These are phyloP conservation scores for Extremus antarcticus DNA, from an alignment of 495 filamentous ascomycete genomes.

Conservation along the genomic window DNA sequence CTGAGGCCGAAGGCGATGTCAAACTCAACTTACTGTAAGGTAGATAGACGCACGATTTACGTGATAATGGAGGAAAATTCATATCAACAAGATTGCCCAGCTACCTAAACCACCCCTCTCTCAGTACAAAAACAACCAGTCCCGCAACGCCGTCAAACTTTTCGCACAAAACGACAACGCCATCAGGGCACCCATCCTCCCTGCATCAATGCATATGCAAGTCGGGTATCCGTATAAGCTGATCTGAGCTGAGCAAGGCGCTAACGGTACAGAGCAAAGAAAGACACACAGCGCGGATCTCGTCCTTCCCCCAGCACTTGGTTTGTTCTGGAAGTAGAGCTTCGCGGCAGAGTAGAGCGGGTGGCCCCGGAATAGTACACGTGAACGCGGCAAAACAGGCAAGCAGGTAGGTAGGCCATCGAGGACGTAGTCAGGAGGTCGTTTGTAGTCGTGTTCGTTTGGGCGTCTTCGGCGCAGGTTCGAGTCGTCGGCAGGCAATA, in stretches of 20 bases:
- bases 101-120: not conserved
- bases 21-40: too few species aligned
- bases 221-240: slow-evolving; percentile 22
- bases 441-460: not conserved
- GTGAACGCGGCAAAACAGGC: not conserved
- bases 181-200: slow-evolving; percentile 20
- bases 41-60: too few species aligned
- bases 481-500: too few species aligned
- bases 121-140: not conserved
- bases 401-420: not conserved
- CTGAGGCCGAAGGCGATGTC: too few species aligned
- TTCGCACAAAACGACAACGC: not conserved
- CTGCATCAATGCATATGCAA: slow-evolving; percentile 18
- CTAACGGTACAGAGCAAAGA: not conserved
- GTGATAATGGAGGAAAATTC: too few species aligned
- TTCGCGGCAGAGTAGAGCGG: not conserved
- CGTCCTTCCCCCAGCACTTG: slow-evolving; percentile 23
- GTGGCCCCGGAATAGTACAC: not conserved
- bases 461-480: too few species aligned
- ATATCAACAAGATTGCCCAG: too few species aligned
- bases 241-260: slow-evolving; percentile 1
- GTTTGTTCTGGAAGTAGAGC: slow-evolving; percentile 15
- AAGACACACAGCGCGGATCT: slow-evolving; percentile 1
- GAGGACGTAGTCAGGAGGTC: not conserved
- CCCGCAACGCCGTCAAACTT: not conserved